phyloP scores from a whole-genome alignment of 2,329 filamentous ascomycete species.

The Trichoderma endophyticum region DNA sequence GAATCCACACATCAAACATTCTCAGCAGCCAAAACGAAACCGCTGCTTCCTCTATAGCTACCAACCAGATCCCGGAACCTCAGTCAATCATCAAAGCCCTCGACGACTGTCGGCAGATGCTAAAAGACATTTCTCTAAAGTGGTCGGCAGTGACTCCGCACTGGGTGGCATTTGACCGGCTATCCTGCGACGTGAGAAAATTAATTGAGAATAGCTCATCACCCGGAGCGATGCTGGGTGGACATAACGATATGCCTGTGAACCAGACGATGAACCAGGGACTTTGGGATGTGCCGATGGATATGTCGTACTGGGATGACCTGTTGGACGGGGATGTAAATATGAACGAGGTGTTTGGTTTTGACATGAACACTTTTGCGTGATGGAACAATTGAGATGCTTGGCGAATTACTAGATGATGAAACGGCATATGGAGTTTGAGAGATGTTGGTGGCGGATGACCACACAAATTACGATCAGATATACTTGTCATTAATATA shows the following conservation, averaged over 20 bases:
- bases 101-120: slow-evolving; percentile 14
- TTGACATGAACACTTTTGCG: slow-evolving; percentile 9
- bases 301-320: slow-evolving; percentile 14
- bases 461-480: neutral
- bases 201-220: slow-evolving; percentile 1
- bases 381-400: neutral
- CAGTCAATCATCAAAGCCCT: slow-evolving; percentile 8
- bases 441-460: neutral
- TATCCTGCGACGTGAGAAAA: slow-evolving; percentile 7
- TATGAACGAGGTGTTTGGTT: slow-evolving; percentile 17
- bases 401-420: neutral
- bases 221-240: neutral
- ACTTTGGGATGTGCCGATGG: slow-evolving; percentile 15
- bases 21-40: neutral
- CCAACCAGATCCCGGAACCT: neutral
- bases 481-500: neutral
- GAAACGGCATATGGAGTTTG: neutral
- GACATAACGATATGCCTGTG: neutral
- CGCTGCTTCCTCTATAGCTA: neutral
- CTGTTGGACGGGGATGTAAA: slow-evolving; percentile 9
- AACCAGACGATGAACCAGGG: neutral
- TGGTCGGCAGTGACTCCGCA: slow-evolving; percentile 9
- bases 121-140: slow-evolving; percentile 10
- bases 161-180: slow-evolving; percentile 14
- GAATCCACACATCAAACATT: slow-evolving; percentile 16